These are phyloP conservation scores for Podospora australis DNA, from an alignment of 495 filamentous ascomycete genomes.

Conservation along the genomic window DNA sequence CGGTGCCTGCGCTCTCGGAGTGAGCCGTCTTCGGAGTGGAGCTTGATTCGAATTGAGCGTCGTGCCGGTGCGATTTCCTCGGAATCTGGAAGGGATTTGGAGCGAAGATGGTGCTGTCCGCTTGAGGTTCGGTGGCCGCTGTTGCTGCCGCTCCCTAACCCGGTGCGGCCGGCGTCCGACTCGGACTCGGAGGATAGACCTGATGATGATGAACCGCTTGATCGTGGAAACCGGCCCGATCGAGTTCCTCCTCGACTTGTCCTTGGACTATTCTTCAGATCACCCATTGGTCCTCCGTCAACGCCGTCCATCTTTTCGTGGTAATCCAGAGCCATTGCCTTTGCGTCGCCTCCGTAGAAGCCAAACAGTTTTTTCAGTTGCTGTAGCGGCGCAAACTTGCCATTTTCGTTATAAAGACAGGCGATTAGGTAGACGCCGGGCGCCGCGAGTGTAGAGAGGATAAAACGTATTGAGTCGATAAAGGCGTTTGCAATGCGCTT, in stretches of 20 bases:
- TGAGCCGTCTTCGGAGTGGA: conserved; percentile 77
- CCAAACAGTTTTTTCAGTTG: conserved; percentile 56
- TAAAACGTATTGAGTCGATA: conserved; percentile 61
- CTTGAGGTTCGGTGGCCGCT: conserved; percentile 16
- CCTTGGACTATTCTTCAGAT: conserved; percentile 3
- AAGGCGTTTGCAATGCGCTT: conserved; percentile 51
- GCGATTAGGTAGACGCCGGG: conserved; percentile 76
- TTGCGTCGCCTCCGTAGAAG: conserved; percentile 30
- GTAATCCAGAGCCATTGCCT: conserved; percentile 33
- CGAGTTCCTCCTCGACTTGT: conserved; percentile 7
- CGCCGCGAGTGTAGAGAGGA: conserved; percentile 69
- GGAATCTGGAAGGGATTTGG: conserved; percentile 44
- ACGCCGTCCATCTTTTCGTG: conserved; percentile 26
- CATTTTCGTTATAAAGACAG: conserved; percentile 72
- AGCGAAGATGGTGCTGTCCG: conserved; percentile 38
- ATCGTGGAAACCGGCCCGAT: conserved; percentile 37
- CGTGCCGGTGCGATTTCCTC: conserved; percentile 62
- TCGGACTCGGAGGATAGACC: conserved; percentile 55
- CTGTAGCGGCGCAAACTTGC: conserved; percentile 64
- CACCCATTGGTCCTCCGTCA: conserved; percentile 22
- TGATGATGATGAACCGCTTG: conserved; percentile 56
- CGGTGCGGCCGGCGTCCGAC: conserved; percentile 37
- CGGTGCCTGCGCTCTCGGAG: conserved; percentile 55
- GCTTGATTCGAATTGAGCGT: conserved; percentile 84
- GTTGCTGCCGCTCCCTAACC: conserved; percentile 8